Evolutionary conservation across 1,139 yeast genomes (phyloP).

Genomic region (Torulaspora pretoriensis): DNA sequence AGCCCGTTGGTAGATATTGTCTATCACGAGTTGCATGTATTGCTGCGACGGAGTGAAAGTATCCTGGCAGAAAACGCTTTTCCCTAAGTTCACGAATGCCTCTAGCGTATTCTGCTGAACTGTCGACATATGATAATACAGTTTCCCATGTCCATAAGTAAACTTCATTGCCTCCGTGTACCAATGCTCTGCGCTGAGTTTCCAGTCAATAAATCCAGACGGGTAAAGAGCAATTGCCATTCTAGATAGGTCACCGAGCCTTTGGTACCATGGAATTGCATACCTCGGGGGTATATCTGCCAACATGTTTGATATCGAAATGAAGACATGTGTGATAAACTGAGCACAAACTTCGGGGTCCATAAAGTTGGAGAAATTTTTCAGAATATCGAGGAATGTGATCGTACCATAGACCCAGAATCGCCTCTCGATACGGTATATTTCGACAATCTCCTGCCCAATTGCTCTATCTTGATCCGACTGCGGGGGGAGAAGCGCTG

Average conservation of each 20-base stretch:
- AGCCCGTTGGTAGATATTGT: constrained; percentile 69
- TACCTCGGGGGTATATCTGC: constrained; percentile 45
- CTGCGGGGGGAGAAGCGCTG: constrained; percentile 68
- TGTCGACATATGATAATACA: constrained; percentile 77
- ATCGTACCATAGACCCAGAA: constrained; percentile 84
- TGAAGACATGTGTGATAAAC: constrained; percentile 41
- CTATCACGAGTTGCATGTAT: constrained; percentile 69
- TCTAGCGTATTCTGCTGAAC: constrained; percentile 77
- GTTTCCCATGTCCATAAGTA: constrained; percentile 73
- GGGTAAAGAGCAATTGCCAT: constrained; percentile 82
- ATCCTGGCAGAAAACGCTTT: constrained; percentile 71
- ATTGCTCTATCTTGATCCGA: constrained; percentile 40
- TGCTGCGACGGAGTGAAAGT: constrained; percentile 80
- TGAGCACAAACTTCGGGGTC: constrained; percentile 43
- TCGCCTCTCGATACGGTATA: constrained; percentile 70
- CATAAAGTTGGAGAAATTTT: constrained; percentile 55
- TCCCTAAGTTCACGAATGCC: constrained; percentile 73
- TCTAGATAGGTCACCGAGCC: constrained; percentile 71
- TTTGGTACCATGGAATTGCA: constrained; percentile 72
- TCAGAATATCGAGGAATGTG: constrained; percentile 71
- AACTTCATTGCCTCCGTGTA: constrained; percentile 65
- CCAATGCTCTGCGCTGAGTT: constrained; percentile 73
- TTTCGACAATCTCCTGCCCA: constrained; percentile 68
- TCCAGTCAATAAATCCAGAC: constrained; percentile 77
- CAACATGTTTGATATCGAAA: constrained; percentile 45